Evolutionary conservation across 345 rosid species (phyloP).

Genomic region (Cardamine chenopodiifolia): DNA sequence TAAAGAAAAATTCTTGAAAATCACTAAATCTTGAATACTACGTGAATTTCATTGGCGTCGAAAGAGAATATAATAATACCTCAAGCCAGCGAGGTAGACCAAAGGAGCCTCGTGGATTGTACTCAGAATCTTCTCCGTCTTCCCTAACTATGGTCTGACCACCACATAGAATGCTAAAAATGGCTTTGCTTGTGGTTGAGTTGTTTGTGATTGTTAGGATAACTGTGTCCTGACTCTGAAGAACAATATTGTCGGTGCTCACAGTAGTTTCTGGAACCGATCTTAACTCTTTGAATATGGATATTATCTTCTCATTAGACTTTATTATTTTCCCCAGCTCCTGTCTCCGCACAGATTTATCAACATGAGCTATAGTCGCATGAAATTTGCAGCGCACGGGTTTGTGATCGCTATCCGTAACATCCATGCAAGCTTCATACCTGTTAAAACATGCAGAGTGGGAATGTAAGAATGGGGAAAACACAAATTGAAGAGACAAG

Average conservation of each 20-base stretch:
- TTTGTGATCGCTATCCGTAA: slow-evolving; percentile 92
- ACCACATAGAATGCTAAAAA: slow-evolving; percentile 61
- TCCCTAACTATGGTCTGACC: slow-evolving; percentile 62
- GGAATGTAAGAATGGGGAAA: not conserved
- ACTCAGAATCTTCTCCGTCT: slow-evolving; percentile 56
- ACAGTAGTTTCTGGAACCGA: slow-evolving; percentile 65
- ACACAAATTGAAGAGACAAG: not conserved
- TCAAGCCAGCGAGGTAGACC: slow-evolving; percentile 97
- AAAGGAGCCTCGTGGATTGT: slow-evolving; percentile 63
- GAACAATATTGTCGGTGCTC: slow-evolving; percentile 64
- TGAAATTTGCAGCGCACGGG: slow-evolving; percentile 93
- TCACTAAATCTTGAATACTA: slow-evolving; percentile 13
- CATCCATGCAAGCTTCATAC: slow-evolving; percentile 97
- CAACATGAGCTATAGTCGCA: slow-evolving; percentile 70
- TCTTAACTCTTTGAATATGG: slow-evolving; percentile 56
- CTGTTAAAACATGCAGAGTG: slow-evolving; percentile 41
- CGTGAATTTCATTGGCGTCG: not conserved
- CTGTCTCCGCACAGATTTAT: slow-evolving; percentile 86
- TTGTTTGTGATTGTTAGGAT: slow-evolving; percentile 68
- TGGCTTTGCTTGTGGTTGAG: slow-evolving; percentile 53
- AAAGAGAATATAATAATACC: slow-evolving; percentile 49
- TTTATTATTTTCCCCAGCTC: slow-evolving; percentile 64
- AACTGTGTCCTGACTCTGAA: slow-evolving; percentile 81
- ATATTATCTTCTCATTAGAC: slow-evolving; percentile 56
- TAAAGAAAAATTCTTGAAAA: not conserved